phyloP scores from a whole-genome alignment of 345 rosid genomes.

The Eucalyptus sideroxylon region DNA sequence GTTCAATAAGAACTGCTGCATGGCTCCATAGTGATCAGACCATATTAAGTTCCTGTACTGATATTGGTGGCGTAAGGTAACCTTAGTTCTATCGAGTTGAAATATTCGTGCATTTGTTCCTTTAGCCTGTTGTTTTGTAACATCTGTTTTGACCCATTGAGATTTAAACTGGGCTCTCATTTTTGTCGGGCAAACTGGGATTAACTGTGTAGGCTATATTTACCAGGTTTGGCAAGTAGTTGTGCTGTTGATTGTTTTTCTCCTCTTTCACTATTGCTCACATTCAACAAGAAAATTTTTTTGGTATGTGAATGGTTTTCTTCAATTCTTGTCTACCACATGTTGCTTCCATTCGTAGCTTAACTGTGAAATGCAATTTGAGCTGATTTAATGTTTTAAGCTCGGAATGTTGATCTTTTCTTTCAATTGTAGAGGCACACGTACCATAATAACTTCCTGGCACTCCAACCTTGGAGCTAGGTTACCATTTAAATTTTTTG shows the following conservation, averaged over 20 bases:
- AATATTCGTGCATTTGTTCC: neutral
- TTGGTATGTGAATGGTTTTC: neutral
- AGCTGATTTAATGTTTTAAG: neutral
- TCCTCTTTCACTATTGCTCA: neutral
- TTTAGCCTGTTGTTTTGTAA: neutral
- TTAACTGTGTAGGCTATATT: neutral
- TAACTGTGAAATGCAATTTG: neutral
- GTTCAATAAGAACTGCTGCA: constrained; percentile 77
- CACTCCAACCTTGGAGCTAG: neutral
- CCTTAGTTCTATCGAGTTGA: neutral
- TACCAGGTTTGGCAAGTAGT: neutral
- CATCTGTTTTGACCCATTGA: neutral
- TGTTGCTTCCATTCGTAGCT: neutral
- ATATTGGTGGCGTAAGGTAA: constrained; percentile 88
- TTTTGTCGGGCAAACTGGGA: neutral
- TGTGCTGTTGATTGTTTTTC: neutral
- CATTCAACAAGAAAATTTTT: neutral
- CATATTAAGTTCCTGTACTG: constrained; percentile 82
- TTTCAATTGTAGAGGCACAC: neutral
- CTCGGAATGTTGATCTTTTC: neutral
- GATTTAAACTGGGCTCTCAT: neutral
- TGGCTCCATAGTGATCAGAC: constrained; percentile 99
- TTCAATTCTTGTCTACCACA: neutral
- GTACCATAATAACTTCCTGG: neutral
- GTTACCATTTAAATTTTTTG: neutral